Conservation (phyloP, 2,329 filamentous ascomycete genomes). For the Epichloe scottii region DNA sequence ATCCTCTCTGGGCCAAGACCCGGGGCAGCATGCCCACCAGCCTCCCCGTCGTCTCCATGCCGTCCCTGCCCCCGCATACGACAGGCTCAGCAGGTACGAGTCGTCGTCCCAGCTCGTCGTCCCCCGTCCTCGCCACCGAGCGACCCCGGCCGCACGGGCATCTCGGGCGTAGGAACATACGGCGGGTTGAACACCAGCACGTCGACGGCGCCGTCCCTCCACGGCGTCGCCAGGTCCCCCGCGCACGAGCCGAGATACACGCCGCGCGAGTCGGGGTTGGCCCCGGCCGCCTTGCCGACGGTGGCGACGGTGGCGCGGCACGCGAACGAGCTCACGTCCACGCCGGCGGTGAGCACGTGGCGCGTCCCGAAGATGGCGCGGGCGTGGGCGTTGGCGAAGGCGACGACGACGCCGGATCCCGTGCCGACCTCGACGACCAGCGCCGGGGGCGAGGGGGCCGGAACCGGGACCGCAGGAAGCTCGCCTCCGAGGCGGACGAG, state of each 20-base stretch:
- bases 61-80: constrained; percentile 78
- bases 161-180: constrained; percentile 75
- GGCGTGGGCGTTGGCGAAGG: constrained; percentile 71
- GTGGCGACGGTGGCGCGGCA: constrained; percentile 66
- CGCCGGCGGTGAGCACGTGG: constrained; percentile 58
- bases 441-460: constrained; percentile 27
- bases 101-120: constrained; percentile 58
- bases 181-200: constrained; percentile 93
- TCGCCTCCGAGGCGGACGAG: constrained; percentile 54
- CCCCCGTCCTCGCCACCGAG: constrained; percentile 10
- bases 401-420: constrained; percentile 87
- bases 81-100: constrained; percentile 69
- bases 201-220: constrained; percentile 52
- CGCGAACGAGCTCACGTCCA: constrained; percentile 78
- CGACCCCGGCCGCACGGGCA: constrained; percentile 42
- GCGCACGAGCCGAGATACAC: constrained; percentile 54
- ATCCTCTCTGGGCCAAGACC: constrained; percentile 53
- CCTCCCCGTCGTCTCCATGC: constrained; percentile 86
- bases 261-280: constrained; percentile 25
- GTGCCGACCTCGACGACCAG: constrained; percentile 78
- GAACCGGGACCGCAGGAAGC: constrained; percentile 58
- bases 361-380: constrained; percentile 56
- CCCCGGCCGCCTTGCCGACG: constrained; percentile 33
- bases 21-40: constrained; percentile 57
- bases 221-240: constrained; percentile 54